Evolutionary conservation across 2,329 filamentous ascomycete genomes (phyloP), one percentile per base, ranked within the genome.

Genomic region (Penicillium hordei): DNA sequence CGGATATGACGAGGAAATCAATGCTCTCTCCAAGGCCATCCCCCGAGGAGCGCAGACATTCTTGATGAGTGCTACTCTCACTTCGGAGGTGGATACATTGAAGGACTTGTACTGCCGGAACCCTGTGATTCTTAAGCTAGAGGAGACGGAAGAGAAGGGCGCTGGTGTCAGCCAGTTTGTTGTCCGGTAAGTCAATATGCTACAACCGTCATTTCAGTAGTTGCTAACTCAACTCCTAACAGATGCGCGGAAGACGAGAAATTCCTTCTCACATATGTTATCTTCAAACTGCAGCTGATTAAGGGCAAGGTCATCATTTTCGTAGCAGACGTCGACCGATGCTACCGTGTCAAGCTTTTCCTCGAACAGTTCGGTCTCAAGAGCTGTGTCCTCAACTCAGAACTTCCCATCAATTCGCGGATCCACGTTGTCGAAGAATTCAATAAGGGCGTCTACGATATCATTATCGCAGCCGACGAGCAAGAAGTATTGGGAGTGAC

Each of bases 401-500:
- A 99, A 71, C 78, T 99, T 36, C 94, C 94, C 0, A 88, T 97
- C 64, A 97, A 97, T 70, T 94, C 90, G 1, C 84, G 94, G 59
- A 86, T 97, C 39, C 93, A 99, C 72, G 92, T 96, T 2, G 93
- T 99, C 3, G 90, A 97, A 68, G 92, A 97, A 73, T 99, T 99
- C 78, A 99, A 97, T 79, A 90, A 90, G 76, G 90, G 91, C 52
- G 87, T 97, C 7, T 99, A 99, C 81, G 93, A 99, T 68, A 97
- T 97, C 61, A 93, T 99, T 65, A 96, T 99, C 68, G 94, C 94
- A 0, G 93, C 91, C 0, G 94, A 99, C 67, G 93, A 96, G 72
- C 89, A 90, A 63, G 92, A 96, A 70, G 85, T 95, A 12, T 75
- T 96, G 12, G 91, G 89, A 13, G 83, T 68, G 4, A 58, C 65